These are phyloP conservation scores for Biscutella laevigata DNA, from an alignment of 441 rosid genomes.

Conservation along the genomic window DNA sequence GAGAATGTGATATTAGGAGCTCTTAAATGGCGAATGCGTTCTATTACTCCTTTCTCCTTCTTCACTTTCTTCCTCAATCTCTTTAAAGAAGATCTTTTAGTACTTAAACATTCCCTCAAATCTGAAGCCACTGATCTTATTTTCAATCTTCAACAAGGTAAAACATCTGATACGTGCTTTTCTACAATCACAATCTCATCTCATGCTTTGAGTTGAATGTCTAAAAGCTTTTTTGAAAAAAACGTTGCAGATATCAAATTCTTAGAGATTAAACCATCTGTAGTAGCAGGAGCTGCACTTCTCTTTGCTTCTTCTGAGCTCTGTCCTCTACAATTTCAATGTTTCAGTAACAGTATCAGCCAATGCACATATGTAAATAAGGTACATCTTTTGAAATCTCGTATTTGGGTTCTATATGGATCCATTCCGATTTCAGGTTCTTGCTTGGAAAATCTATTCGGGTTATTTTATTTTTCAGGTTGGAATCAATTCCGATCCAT, in stretches of 20 bases:
- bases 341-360: slow-evolving; percentile 33
- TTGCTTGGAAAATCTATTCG: no score
- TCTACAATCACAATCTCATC: not conserved
- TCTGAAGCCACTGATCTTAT: slow-evolving; percentile 48
- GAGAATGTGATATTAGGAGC: slow-evolving; percentile 61
- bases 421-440: no score
- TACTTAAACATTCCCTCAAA: slow-evolving; percentile 33
- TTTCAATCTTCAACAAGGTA: slow-evolving; percentile 49
- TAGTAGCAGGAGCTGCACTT: slow-evolving; percentile 60
- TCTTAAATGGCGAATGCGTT: slow-evolving; percentile 79
- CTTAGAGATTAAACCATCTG: slow-evolving; percentile 63
- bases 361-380: slow-evolving; percentile 48
- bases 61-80: slow-evolving; percentile 40
- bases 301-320: slow-evolving; percentile 50
- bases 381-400: no score
- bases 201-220: not conserved
- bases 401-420: no score
- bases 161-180: not conserved
- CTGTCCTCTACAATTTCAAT: slow-evolving; percentile 37
- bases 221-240: not conserved
- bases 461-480: no score
- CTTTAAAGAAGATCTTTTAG: slow-evolving; percentile 32
- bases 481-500: no score
- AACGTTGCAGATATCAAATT: slow-evolving; percentile 36
- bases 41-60: slow-evolving; percentile 72